phyloP scores from a whole-genome alignment of 2,329 filamentous ascomycete species.

The Hansfordia pulvinata region DNA sequence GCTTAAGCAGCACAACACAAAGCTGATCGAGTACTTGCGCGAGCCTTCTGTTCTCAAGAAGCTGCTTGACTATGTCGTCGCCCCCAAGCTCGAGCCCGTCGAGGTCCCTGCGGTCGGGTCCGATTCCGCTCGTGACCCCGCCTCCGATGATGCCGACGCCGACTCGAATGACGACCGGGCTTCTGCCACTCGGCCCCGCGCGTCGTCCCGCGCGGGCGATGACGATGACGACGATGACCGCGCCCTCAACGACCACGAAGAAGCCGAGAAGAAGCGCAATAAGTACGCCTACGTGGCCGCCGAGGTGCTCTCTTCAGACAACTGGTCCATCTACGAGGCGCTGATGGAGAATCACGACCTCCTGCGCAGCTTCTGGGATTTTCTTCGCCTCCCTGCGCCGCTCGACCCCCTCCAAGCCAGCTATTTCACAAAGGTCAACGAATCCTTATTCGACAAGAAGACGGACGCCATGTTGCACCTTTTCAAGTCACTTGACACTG shows the following conservation, averaged over 20 bases:
- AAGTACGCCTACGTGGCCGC: conserved; percentile 89
- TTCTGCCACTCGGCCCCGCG: conserved; percentile 36
- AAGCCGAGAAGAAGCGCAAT: conserved; percentile 79
- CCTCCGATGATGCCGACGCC: conserved; percentile 36
- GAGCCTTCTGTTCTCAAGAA: conserved; percentile 74
- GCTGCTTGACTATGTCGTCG: conserved; percentile 83
- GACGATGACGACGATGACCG: conserved; percentile 44
- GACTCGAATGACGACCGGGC: conserved; percentile 30
- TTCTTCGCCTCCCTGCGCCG: conserved; percentile 69
- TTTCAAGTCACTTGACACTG: conserved; percentile 69
- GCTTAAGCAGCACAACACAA: conserved; percentile 94
- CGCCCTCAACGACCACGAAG: too few relatives aligned
- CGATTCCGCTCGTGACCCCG: too few relatives aligned
- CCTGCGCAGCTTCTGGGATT: conserved; percentile 80
- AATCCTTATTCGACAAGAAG: conserved; percentile 94
- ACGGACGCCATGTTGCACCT: conserved; percentile 93
- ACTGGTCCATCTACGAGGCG: conserved; percentile 91
- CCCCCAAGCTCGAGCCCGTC: conserved; percentile 52
- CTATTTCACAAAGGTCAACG: conserved; percentile 98
- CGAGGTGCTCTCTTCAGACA: conserved; percentile 88
- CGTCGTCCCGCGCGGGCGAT: conserved; percentile 36
- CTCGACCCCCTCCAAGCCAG: conserved; percentile 88
- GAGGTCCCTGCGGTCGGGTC: conserved; percentile 34
- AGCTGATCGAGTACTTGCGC: conserved; percentile 90
- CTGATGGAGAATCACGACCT: conserved; percentile 73